Conservation (phyloP, 331 rosid genomes). For the Cydonia oblonga region DNA sequence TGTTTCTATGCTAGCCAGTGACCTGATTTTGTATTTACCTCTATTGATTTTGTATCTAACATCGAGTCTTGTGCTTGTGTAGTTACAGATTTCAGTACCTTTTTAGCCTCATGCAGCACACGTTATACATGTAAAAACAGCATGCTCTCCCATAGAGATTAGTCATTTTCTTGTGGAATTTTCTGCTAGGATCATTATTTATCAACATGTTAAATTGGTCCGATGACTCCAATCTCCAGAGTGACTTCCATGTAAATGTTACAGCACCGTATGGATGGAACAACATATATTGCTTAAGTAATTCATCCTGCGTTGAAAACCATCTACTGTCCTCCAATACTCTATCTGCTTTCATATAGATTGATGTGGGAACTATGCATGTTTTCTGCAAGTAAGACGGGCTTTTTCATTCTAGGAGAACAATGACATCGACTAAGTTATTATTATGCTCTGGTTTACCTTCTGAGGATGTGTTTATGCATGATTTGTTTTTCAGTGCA, state of each 20-base stretch:
- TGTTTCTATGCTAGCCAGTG: too few species aligned
- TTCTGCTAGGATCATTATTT: not conserved
- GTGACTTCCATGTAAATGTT: not conserved
- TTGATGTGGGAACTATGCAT: not conserved
- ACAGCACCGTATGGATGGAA: not conserved
- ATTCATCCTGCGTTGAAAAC: not conserved
- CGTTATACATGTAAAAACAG: not conserved
- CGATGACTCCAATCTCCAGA: not conserved
- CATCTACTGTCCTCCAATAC: not conserved
- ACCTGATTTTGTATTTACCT: not conserved
- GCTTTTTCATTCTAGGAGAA: not conserved
- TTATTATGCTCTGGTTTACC: not conserved
- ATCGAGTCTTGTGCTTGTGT: not conserved
- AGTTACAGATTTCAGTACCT: not conserved
- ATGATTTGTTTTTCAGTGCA: too few species aligned
- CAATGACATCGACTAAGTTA: not conserved
- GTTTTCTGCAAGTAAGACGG: not conserved
- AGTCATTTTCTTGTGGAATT: not conserved
- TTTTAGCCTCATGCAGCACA: constrained; percentile 1
- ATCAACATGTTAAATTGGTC: not conserved
- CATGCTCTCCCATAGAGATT: not conserved
- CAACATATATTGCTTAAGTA: not conserved
- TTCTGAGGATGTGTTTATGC: not conserved
- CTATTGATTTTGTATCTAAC: not conserved
- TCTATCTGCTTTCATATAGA: not conserved